These are phyloP conservation scores for Dryadomyces sulphureus DNA, from an alignment of 2,329 filamentous ascomycete species.

Conservation along the genomic window DNA sequence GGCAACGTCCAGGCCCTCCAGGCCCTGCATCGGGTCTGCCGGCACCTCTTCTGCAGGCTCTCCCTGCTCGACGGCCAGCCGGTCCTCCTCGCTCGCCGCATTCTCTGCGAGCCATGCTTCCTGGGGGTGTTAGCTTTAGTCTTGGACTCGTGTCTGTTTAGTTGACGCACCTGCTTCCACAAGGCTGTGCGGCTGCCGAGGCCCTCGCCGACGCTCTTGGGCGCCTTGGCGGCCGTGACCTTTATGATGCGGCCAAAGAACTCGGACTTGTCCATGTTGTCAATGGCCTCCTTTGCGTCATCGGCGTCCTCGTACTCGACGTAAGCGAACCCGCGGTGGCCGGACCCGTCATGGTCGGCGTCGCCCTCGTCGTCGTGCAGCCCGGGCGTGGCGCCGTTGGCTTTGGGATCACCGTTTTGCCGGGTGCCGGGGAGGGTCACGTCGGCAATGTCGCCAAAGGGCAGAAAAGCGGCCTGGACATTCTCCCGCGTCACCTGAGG, in stretches of 20 bases:
- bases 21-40: constrained; percentile 86
- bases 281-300: constrained; percentile 88
- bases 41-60: constrained; percentile 34
- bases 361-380: not conserved
- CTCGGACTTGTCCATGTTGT: constrained; percentile 98
- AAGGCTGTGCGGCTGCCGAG: constrained; percentile 86
- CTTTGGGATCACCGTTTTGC: no score
- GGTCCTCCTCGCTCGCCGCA: constrained; percentile 70
- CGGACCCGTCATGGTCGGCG: not conserved
- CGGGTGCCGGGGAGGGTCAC: constrained; percentile 79
- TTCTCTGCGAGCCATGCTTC: constrained; percentile 88
- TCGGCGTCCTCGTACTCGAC: constrained; percentile 79
- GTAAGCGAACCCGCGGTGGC: constrained; percentile 86
- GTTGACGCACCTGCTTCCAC: constrained; percentile 73
- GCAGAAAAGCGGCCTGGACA: constrained; percentile 82
- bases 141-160: not conserved
- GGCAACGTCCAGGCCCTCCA: constrained; percentile 86
- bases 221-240: constrained; percentile 80
- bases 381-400: constrained; percentile 58
- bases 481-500: constrained; percentile 59
- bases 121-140: constrained; percentile 29
- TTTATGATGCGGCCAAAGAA: constrained; percentile 86
- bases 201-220: constrained; percentile 77
- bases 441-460: constrained; percentile 90
- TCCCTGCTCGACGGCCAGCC: constrained; percentile 39